phyloP scores from a whole-genome alignment of 164 flowering plant species.

The Chloranthus sessilifolius region DNA sequence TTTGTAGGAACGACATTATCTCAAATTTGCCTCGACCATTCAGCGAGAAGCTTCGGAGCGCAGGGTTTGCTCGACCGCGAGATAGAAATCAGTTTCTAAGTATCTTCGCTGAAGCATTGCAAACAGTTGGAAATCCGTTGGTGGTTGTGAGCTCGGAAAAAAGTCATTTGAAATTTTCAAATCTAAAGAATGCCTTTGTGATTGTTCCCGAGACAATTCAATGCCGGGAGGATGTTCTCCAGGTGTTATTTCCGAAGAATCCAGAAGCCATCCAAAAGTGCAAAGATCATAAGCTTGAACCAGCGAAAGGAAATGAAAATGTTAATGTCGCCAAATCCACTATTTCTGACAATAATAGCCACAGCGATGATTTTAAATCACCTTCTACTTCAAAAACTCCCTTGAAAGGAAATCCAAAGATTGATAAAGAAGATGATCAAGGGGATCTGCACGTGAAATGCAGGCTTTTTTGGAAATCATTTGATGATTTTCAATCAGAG shows the following conservation, averaged over 20 bases:
- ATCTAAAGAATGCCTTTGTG: conserved; percentile 25
- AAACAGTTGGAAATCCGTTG: conserved; percentile 46
- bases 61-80: background rate
- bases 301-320: background rate
- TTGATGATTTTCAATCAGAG: conserved; percentile 10
- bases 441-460: conserved; percentile 3
- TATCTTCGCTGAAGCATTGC: conserved; percentile 44
- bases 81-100: background rate
- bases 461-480: conserved; percentile 12
- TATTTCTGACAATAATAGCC: background rate
- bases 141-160: conserved; percentile 29
- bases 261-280: conserved; percentile 1
- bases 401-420: background rate
- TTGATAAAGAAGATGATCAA: conserved; percentile 2
- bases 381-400: conserved; percentile 3
- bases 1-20: conserved; percentile 17
- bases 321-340: background rate
- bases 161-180: background rate
- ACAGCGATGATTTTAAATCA: background rate
- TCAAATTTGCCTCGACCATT: conserved; percentile 40
- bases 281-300: background rate
- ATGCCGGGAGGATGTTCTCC: conserved; percentile 35
- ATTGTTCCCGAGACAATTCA: conserved; percentile 24
- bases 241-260: conserved; percentile 34
- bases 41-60: conserved; percentile 12